A percentile compares a stretch with the other conserved stretches of the same genome.
These are phyloP conservation scores for Aspergillus thermomutatus DNA, from an alignment of 2,329 filamentous ascomycete genomes.

Conservation along the genomic window DNA sequence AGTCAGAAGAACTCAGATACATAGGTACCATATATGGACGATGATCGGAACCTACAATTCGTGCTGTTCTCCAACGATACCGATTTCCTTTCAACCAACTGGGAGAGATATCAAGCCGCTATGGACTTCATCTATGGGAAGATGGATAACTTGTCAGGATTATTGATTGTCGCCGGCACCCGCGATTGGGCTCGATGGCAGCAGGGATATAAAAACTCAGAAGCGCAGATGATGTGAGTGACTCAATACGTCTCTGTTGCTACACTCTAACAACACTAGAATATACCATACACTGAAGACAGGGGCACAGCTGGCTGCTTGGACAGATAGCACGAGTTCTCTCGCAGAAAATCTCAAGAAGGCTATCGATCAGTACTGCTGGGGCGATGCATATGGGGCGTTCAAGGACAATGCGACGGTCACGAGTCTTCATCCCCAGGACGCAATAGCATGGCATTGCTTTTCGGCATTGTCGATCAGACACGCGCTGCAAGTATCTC, in stretches of 20 bases:
- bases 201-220: conserved; percentile 50
- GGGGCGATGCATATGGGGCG: conserved; percentile 47
- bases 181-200: conserved; percentile 53
- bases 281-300: conserved; percentile 55
- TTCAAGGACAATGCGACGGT: conserved; percentile 54
- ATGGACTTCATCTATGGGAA: conserved; percentile 47
- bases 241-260: not conserved
- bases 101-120: conserved; percentile 48
- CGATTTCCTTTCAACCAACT: conserved; percentile 46
- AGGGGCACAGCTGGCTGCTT: conserved; percentile 50
- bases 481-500: conserved; percentile 42
- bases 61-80: conserved; percentile 54
- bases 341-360: conserved; percentile 41
- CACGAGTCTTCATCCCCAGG: conserved; percentile 56
- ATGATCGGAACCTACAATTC: conserved; percentile 58
- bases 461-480: conserved; percentile 45
- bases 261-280: conserved; percentile 14
- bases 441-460: conserved; percentile 55
- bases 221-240: conserved; percentile 49
- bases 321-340: conserved; percentile 41
- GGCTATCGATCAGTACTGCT: conserved; percentile 49
- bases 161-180: conserved; percentile 49
- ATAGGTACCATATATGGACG: conserved; percentile 49
- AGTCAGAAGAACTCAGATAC: conserved; percentile 33
- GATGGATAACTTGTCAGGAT: conserved; percentile 42